phyloP scores from a whole-genome alignment of 345 rosid species.

The Garcia nutans region DNA sequence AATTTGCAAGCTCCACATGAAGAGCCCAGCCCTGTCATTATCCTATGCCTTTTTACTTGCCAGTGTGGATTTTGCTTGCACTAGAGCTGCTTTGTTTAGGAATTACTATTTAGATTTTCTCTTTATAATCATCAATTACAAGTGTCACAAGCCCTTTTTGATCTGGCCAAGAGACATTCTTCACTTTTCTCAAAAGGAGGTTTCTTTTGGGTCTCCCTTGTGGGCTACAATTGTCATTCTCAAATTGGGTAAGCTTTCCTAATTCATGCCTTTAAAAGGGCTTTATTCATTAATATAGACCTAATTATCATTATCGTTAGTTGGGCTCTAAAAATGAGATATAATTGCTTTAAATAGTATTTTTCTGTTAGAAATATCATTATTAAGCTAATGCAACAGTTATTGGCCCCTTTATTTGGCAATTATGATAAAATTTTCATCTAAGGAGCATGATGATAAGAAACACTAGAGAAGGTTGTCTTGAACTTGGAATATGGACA shows the following conservation, averaged over 20 bases:
- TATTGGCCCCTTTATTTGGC: constrained; percentile 11
- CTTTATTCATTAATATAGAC: constrained; percentile 25
- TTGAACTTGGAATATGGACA: constrained; percentile 1
- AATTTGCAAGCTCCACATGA: constrained; percentile 90
- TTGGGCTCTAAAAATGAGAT: constrained; percentile 35
- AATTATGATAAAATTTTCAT: constrained; percentile 19
- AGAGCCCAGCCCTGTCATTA: constrained; percentile 69
- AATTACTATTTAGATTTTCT: constrained; percentile 31
- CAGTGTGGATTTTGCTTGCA: constrained; percentile 25
- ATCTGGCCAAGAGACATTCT: constrained; percentile 33
- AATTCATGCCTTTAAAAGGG: constrained; percentile 34
- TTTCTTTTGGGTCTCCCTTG: constrained; percentile 55
- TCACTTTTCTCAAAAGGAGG: constrained; percentile 36
- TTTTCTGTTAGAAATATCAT: constrained; percentile 16
- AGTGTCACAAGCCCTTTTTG: constrained; percentile 25
- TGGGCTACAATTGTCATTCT: constrained; percentile 59
- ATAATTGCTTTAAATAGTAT: constrained; percentile 17
- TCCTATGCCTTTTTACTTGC: constrained; percentile 32
- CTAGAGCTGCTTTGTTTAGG: constrained; percentile 26
- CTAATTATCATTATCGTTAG: constrained; percentile 37
- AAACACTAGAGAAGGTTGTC: not conserved
- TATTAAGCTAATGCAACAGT: constrained; percentile 21
- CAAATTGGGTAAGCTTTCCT: constrained; percentile 47
- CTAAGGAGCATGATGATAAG: constrained; percentile 1
- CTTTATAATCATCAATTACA: constrained; percentile 42